Evolutionary conservation across 73 alveolate genomes (phyloP).

Genomic region (Diophrys appendiculata): DNA sequence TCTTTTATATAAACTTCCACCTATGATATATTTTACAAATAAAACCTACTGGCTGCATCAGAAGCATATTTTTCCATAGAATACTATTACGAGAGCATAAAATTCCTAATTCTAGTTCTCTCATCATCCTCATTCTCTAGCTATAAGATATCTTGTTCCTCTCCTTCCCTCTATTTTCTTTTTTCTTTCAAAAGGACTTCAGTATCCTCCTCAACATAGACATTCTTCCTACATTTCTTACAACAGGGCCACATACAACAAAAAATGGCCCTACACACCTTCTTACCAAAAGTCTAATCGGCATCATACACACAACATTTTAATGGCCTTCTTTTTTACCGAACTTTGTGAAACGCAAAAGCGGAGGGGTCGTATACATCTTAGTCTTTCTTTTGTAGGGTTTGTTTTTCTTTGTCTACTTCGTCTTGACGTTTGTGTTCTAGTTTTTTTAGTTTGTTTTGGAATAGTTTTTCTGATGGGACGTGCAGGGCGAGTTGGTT

Average conservation of each 20-base stretch:
- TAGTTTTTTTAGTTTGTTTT: no score
- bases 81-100: background rate
- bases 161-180: background rate
- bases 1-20: conserved; percentile 25
- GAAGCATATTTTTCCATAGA: conserved; percentile 19
- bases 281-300: background rate
- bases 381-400: background rate
- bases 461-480: background rate
- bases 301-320: background rate
- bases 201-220: background rate
- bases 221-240: background rate
- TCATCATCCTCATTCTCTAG: background rate
- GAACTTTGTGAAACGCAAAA: background rate
- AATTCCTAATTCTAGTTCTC: background rate
- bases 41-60: conserved; percentile 36
- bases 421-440: background rate
- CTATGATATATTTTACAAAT: conserved; percentile 18
- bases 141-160: background rate
- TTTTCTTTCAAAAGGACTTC: background rate
- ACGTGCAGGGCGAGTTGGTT: background rate
- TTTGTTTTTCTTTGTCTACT: background rate
- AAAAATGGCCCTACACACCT: background rate
- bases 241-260: background rate
- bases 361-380: background rate
- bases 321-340: background rate